Conservation (phyloP, 257 asterid species). For the Rauvolfia tetraphylla region DNA sequence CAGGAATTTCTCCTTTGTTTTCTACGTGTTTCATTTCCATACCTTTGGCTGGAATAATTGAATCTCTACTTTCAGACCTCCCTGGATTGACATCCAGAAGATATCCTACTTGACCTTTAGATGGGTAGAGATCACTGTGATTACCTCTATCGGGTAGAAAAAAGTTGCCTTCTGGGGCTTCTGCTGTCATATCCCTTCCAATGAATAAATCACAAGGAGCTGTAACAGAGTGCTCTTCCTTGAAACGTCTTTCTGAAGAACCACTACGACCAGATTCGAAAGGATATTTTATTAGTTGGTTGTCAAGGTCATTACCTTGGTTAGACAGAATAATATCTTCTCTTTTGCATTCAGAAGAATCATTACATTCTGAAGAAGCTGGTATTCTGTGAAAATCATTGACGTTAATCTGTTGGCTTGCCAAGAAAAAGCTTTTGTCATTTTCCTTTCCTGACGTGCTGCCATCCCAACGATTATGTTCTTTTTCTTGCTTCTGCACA, state of each 20-base stretch:
- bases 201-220: constrained; percentile 2
- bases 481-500: background rate
- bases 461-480: background rate
- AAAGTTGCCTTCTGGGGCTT: background rate
- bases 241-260: constrained; percentile 1
- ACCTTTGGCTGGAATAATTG: background rate
- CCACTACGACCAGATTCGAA: background rate
- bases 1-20: constrained; percentile 15
- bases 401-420: background rate
- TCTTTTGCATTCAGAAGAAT: background rate
- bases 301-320: constrained; percentile 1
- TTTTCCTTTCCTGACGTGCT: background rate
- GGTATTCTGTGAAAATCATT: background rate
- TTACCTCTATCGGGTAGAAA: constrained; percentile 5
- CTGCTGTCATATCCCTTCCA: constrained; percentile 9
- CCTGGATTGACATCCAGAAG: constrained; percentile 13
- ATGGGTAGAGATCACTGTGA: background rate
- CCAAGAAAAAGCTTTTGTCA: background rate
- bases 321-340: constrained; percentile 4
- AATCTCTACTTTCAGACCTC: constrained; percentile 9
- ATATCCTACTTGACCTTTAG: constrained; percentile 11
- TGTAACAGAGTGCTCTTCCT: background rate
- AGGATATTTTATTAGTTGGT: background rate
- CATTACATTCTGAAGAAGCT: background rate
- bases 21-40: constrained; percentile 2